Base-by-base conservation (phyloP, 2,329 filamentous ascomycete genomes). In the Pseudopithomyces chartarum region DNA sequence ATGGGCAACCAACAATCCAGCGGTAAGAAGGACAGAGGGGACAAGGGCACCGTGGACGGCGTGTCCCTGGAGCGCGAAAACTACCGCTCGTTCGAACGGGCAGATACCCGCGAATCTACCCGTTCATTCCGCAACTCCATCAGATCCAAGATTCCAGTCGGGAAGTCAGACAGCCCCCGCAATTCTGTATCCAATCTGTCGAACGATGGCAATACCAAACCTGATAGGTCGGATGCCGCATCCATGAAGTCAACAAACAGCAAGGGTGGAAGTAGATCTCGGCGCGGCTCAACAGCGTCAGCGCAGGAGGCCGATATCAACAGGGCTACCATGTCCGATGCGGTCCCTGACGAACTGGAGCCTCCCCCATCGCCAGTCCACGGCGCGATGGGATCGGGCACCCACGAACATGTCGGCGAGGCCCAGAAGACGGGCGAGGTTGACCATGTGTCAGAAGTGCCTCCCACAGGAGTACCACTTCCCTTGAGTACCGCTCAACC, bases 71-170 rank as follows among this genome's bases (percentile, higher is more conserved):
- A 92, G 76, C 90, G 91, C 29, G 73, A 76, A 54, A 71, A 73
- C 62, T 96, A 95, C 76, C 94, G 93, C 26, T 97, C 94, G 26
- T 94, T 98, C 74, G 90, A 89, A 79, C 90, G 90, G 74, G 92
- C 92, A 55, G 94, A 98, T 73, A 98, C 94, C 26, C 94, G 93
- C 75, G 93, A 97, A 64, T 97, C 92, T 6, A 87, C 90, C 32
- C 90, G 92, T 63, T 97, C 93, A 4, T 88, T 97, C 76, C 87
- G 91, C 65, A 89, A 87, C 38, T 85, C 85, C 8, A 85, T 98
- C 65, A 86, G 91, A 58, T 96, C 92, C 60, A 97, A 97, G 79
- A 97, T 97, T 58, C 92, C 90, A 2, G 90, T 90, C 34, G 82
- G 82, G 60, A 90, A 86, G 71, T 86, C 81, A 44, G 93, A 97